A percentile compares a stretch with the other conserved stretches of the same genome.
phyloP scores from a whole-genome alignment of 495 filamentous ascomycete species.

The Cudoniella acicularis region DNA sequence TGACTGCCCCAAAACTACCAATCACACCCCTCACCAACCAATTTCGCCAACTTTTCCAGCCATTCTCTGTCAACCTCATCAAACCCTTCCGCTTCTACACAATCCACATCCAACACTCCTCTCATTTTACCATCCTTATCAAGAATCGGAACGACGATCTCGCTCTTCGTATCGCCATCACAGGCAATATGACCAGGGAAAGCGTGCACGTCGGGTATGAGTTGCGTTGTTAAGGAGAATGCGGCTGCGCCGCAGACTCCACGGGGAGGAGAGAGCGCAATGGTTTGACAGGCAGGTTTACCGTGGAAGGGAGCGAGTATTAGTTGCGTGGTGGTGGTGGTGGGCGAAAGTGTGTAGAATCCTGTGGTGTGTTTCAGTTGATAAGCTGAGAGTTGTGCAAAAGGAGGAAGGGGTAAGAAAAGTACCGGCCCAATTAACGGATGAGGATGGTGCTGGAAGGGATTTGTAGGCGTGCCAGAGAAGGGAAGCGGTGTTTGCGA shows the following conservation, averaged over 20 bases:
- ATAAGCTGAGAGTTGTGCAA: background rate
- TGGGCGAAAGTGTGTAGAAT: conserved; percentile 86
- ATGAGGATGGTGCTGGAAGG: conserved; percentile 65
- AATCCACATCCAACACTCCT: conserved; percentile 88
- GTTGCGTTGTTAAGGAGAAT: conserved; percentile 53
- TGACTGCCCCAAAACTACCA: no score
- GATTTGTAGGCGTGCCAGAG: conserved; percentile 84
- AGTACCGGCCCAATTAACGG: conserved; percentile 81
- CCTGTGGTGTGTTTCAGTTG: conserved; percentile 31
- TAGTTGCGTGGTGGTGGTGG: conserved; percentile 53
- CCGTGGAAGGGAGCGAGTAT: conserved; percentile 88
- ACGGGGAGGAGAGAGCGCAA: conserved; percentile 56
- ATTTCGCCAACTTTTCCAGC: conserved; percentile 63
- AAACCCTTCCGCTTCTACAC: conserved; percentile 65
- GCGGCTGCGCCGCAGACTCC: conserved; percentile 87
- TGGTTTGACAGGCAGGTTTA: conserved; percentile 83
- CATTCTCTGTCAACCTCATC: conserved; percentile 67
- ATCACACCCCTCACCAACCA: conserved; percentile 68
- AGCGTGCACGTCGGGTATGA: conserved; percentile 69
- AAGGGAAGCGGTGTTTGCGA: conserved; percentile 78
- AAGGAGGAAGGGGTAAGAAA: background rate
- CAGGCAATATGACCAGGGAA: conserved; percentile 94
- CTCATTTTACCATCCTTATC: conserved; percentile 48
- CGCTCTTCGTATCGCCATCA: conserved; percentile 75
- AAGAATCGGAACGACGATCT: conserved; percentile 86